Conservation (phyloP, 805 yeast species). For the Zygoascus bituminiphila region DNA sequence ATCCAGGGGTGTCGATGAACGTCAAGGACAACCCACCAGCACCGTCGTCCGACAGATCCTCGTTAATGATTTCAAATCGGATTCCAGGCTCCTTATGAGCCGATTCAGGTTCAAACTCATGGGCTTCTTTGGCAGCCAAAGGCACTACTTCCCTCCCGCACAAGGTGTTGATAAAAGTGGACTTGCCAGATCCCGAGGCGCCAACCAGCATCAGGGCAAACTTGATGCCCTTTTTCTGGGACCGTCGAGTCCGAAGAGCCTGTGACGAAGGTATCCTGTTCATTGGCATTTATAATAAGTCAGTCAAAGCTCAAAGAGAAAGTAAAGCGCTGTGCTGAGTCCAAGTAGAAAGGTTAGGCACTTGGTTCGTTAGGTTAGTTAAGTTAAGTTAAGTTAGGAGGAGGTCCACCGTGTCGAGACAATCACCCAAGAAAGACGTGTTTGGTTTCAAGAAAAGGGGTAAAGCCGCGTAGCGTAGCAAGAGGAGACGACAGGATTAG, state of each 20-base stretch:
- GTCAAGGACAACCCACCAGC: constrained; percentile 61
- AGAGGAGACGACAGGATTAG: too few relatives aligned
- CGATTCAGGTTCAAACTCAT: constrained; percentile 22
- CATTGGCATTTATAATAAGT: too few relatives aligned
- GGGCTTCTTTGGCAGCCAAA: constrained; percentile 19
- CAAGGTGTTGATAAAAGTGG: constrained; percentile 85
- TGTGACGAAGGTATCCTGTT: constrained; percentile 15
- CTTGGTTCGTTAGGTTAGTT: too few relatives aligned
- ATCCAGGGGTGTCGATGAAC: constrained; percentile 65
- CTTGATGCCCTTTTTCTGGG: constrained; percentile 73
- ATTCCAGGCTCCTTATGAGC: constrained; percentile 33
- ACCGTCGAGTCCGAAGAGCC: constrained; percentile 56
- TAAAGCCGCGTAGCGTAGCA: neutral
- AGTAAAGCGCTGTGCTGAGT: too few relatives aligned
- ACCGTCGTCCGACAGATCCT: constrained; percentile 45
- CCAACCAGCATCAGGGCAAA: constrained; percentile 85
- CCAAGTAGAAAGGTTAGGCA: too few relatives aligned
- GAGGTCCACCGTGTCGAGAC: neutral
- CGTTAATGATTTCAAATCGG: constrained; percentile 29
- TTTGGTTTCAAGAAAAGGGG: neutral
- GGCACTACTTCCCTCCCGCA: constrained; percentile 73
- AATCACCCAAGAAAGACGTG: neutral
- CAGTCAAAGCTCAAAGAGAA: too few relatives aligned
- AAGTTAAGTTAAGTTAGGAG: neutral
- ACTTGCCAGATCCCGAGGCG: constrained; percentile 81